These are phyloP conservation scores for Amylocystis lapponica DNA, from an alignment of 768 basidiomycete species.

Conservation along the genomic window DNA sequence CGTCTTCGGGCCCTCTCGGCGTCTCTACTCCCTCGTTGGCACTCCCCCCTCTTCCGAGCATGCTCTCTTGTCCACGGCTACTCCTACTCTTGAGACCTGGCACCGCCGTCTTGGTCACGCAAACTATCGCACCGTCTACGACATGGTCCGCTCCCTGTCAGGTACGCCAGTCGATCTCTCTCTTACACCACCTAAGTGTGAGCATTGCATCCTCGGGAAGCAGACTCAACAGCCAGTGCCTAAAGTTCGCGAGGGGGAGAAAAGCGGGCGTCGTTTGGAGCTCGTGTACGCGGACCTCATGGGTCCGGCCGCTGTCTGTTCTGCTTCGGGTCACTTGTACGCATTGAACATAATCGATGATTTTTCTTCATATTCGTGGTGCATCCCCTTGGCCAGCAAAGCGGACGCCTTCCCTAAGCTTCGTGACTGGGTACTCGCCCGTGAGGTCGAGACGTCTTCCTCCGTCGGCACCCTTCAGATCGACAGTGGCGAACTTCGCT, in stretches of 20 bases:
- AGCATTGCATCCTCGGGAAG: constrained; percentile 33
- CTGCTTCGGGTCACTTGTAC: constrained; percentile 7
- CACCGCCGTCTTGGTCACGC: constrained; percentile 22
- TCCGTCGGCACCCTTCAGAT: constrained; percentile 13
- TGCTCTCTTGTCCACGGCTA: background rate
- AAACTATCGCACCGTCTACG: constrained; percentile 13
- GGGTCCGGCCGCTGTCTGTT: constrained; percentile 2
- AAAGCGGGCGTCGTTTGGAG: too few relatives aligned
- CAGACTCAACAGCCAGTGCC: constrained; percentile 28
- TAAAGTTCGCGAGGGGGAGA: too few relatives aligned
- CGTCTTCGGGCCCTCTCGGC: background rate
- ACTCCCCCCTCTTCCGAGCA: constrained; percentile 1
- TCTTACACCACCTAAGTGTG: constrained; percentile 23
- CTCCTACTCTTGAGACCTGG: constrained; percentile 14
- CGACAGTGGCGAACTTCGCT: constrained; percentile 22
- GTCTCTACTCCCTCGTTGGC: constrained; percentile 2
- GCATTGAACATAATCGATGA: constrained; percentile 34
- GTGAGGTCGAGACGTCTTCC: constrained; percentile 16
- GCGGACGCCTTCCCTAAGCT: constrained; percentile 18
- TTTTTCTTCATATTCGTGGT: constrained; percentile 24
- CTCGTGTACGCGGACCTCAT: constrained; percentile 29
- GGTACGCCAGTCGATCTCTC: constrained; percentile 22
- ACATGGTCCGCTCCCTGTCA: constrained; percentile 7
- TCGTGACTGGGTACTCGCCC: constrained; percentile 22
- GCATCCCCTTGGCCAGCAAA: constrained; percentile 28